Evolutionary conservation across 371 early-diverging fungal genomes (phyloP).

Genomic region (Rhizopus stolonifer): DNA sequence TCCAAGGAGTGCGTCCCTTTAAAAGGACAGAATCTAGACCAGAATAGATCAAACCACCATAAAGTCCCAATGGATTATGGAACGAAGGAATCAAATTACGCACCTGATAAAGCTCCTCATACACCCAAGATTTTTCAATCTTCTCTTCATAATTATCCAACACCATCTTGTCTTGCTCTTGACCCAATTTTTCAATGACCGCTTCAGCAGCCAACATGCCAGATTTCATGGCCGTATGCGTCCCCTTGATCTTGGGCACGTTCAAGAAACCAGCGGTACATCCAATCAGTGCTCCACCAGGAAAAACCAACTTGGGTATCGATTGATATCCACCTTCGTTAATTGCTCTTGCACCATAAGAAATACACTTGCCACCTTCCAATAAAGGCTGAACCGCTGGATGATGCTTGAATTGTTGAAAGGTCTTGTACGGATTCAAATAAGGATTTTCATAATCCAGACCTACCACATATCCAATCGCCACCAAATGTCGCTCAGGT

Average conservation of each 20-base stretch:
- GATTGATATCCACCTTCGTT: conserved; percentile 96
- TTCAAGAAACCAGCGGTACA: conserved; percentile 97
- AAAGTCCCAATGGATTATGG: conserved; percentile 85
- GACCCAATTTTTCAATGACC: conserved; percentile 66
- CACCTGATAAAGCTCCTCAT: conserved; percentile 87
- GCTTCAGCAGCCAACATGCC: conserved; percentile 93
- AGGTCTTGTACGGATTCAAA: conserved; percentile 94
- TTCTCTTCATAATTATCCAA: conserved; percentile 78
- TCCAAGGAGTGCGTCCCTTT: conserved; percentile 92
- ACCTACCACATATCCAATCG: conserved; percentile 89
- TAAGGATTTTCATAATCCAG: conserved; percentile 96
- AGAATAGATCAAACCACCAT: conserved; percentile 86
- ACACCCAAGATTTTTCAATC: conserved; percentile 90
- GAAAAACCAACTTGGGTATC: conserved; percentile 92
- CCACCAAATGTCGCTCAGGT: conserved; percentile 72
- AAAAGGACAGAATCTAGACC: conserved; percentile 89
- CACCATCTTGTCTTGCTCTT: conserved; percentile 40
- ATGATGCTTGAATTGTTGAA: conserved; percentile 94
- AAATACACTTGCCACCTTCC: conserved; percentile 90
- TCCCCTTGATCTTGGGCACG: conserved; percentile 98
- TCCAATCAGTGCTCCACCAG: conserved; percentile 96
- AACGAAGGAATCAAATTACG: conserved; percentile 95
- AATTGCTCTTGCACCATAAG: conserved; percentile 95
- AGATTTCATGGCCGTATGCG: conserved; percentile 97
- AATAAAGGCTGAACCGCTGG: conserved; percentile 78